Evolutionary conservation across 23 red algal species (phyloP), one percentile per base, ranked within the genome.

Genomic region (Gracilaria gracilis): DNA sequence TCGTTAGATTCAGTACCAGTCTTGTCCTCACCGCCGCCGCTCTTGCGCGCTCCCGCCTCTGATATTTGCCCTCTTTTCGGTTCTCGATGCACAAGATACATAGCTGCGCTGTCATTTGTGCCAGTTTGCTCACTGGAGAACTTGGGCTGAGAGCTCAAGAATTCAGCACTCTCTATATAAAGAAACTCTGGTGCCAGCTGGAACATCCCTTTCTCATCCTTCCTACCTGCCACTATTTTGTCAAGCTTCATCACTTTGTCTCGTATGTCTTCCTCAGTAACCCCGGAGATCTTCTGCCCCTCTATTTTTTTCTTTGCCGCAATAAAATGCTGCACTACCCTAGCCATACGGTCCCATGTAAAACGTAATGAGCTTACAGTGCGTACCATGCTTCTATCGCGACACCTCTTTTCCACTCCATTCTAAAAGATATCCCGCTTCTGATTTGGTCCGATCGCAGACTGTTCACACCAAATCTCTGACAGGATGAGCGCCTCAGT

Each of bases 381-480:
- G 9, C 76, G 25, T 24, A 29, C 47, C n/a, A 81, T 24, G 17
- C 76, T 33, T 1, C 54, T 54, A 29, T 48, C 54, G 19, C 23
- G 23, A 34, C 76, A 81, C 23, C 2, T 21, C 16, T 0, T 0
- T 33, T 81, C 23, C 7, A 81, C 46, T 21, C 0, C 36, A 51
- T n/a, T 53, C 76, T 42, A 55, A 55, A n/a, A n/a, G n/a, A n/a
- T n/a, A n/a, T n/a, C n/a, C n/a, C n/a, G n/a, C n/a, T n/a, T n/a
- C n/a, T n/a, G 1, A 59, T 33, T 81, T 55, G 1, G 46, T n/a
- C 76, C 76, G 16, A 24, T 0, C 11, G 47, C 35, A 46, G 76
- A 81, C 76, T 81, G 76, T 44, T 81, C 76, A 33, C 49, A n/a
- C 42, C 76, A 81, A 49, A 16, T 57, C 54, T 81, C 76, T 29